Base-by-base conservation (phyloP, 1,284 basidiomycete genomes). In the Ceratorhiza oryzae-sativae region DNA sequence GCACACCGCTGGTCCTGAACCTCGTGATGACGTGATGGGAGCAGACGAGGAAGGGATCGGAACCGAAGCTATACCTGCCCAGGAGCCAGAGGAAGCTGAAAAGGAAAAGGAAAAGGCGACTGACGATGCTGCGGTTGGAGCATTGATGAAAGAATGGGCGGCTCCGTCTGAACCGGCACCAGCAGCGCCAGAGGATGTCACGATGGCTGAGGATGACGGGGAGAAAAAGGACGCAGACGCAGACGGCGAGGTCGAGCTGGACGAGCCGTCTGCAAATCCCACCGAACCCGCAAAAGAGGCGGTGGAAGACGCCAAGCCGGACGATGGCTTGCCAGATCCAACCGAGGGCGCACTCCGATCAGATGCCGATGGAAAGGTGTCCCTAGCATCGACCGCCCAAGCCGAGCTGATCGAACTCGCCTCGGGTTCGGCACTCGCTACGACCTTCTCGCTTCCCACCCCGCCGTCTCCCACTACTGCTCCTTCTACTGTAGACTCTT, bases 311-410 rank as follows among this genome's bases (percentile, higher is more conserved):
- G 42, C 48, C 23, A 42, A 72, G 39, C 70, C 71, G 15, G 81
- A 81, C 76, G 77, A 80, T 23, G 80, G 79, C 41, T 87, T 86
- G 0, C 80, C 73, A 51, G 83, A 90, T 77, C 88, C 88, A 18
- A 75, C 86, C 12, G 80, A 90, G 20, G 83, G 80, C 34, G 81
- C 81, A 5, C 81, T 81, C 67, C 78, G 80, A n/a, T 79, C 77
- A 63, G 79, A 81, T 20, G 80, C 81, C 71, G 81, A 81, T 15
- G 78, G 77, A 32, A 65, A 56, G 78, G 77, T 45, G 77, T 78
- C 71, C 18, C 73, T 72, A 13, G 51, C 46, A 23, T 68, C 72
- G 39, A 61, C 86, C 4, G 76, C 90, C 49, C 86, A 49, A 10
- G 48, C 9, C 12, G 58, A 56, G 25, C 42, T 70, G 20, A 20